Evolutionary conservation across 2,329 filamentous ascomycete species (phyloP), one percentile per base, ranked within the genome.

Genomic region (Fusarium neocosmosporiellum): DNA sequence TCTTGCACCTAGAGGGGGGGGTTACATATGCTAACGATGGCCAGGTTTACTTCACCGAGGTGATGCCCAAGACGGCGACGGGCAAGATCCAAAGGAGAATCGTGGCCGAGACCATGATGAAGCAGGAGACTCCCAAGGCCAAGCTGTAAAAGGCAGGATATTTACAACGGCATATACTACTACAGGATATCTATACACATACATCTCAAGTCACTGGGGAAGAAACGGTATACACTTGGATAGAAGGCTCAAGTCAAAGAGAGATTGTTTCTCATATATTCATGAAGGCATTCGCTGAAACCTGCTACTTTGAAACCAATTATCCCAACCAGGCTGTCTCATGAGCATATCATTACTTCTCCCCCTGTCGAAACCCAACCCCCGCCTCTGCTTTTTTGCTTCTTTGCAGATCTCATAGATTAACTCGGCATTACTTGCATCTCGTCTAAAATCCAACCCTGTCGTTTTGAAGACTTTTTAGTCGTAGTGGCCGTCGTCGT

Each of bases 11-110:
- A 36, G 2, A 29, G n/a, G n/a, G n/a, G 6, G 14, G 7, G 14
- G 5, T 39, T 34, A 22, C 3, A 10, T 39, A 57, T 55, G 22
- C 13, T 73, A 59, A 60, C 33, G 13, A 37, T n/a, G 65, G 18
- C 60, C 16, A 93, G 91, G 86, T 95, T 37, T 96, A 93, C 85
- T 95, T 96, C 77, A 94, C 94, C 37, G 88, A 94, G 66, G 84
- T 92, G 73, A 97, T 97, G 90, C 94, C 94, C 71, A 97, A 97
- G 88, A 96, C 94, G 5, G 94, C 94, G n/a, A 97, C 94, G 7
- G 94, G 94, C 64, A 97, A 97, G 86, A 93, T 97, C 67, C 94
- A 97, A 83, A 86, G 94, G 69, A 89, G 93, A 70, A 94, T 95
- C 77, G 94, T 97, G n/a, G 94, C 94, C 16, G 93, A 96, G 82